Base-by-base conservation (phyloP, 179 eudicot genomes). In the Carnegiea gigantea region DNA sequence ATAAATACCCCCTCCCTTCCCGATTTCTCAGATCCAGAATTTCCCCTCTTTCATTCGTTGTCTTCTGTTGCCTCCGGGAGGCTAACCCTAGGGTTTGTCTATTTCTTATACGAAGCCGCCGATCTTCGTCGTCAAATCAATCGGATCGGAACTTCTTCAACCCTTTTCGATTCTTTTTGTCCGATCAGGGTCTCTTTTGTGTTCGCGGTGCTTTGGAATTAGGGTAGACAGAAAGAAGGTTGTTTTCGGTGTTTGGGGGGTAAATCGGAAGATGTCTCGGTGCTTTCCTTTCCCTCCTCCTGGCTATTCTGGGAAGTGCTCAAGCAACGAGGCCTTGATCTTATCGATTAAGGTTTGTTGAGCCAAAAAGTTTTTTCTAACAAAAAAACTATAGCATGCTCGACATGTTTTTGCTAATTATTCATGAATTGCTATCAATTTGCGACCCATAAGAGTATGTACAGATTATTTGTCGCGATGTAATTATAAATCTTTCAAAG, bases 291-390 rank as follows among this genome's bases (percentile, higher is more conserved):
- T 83, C 84, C 92, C 91, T 33, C 91, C 89, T 53, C 88, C 86
- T 84, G 93, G 92, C 75, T 92, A 84, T 84, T 71, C 83, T 70
- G 78, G 83, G 85, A 90, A 89, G 77, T 73, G 80, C 82, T 81
- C 86, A 44, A 84, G 85, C 85, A 83, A 87, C 72, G 92, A 86
- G 80, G 91, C 95, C 92, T 92, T 93, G 95, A 90, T 93, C 95
- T 89, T 85, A 78, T 92, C 95, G 95, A 92, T 93, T 92, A 89
- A 93, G 97, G 97, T 93, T 93, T 88, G 97, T 93, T 87, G 89
- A 88, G 85, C 83, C 77, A 78, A 79, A 84, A 84, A 59, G 49
- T 59, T 80, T 80, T 46, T 17, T 60, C 28, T 10, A 7, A 5
- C 9, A 21, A 9, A 46, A 46, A 75, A 72, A 72, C 21, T 51